Evolutionary conservation across 352 stramenopile species (phyloP), one percentile per base, ranked within the genome.

Genomic region (Globisporangium canariense): DNA sequence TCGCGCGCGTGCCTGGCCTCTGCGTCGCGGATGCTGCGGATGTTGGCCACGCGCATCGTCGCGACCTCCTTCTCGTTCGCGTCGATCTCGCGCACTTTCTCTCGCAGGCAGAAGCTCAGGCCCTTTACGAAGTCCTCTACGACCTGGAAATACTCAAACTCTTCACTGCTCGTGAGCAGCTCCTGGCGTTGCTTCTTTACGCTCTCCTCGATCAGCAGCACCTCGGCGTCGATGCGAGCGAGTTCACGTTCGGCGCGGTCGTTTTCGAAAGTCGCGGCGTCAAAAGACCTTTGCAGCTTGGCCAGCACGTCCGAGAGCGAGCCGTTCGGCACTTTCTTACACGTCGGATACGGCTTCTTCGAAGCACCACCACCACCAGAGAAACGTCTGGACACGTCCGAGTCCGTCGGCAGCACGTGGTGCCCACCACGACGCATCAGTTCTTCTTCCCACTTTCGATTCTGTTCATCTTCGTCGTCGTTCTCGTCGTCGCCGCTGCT

Each of bases 141-240:
- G 18, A 84, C 75, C 50, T 90, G 82, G 43, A 91, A 91, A 57
- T 88, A 91, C 52, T 93, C 84, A 63, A 86, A 90, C 70, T 90
- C 69, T 66, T 91, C 78, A 20, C 81, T 90, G 51, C 71, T 79
- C 3, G 69, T 65, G 3, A 83, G 57, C 6, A 88, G 72, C 28
- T 90, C 77, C 60, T 88, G 66, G 7, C 64, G 56, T 52, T 93
- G 78, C 32, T 81, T 40, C 28, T 69, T 55, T 3, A 84, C 30
- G 28, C 70, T 78, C 16, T 77, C 67, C 30, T 89, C 64, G 4
- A 88, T 69, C 10, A 86, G 62, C 36, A 68, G 57, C 3, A 64
- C 63, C 41, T 93, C 84, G 6, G 78, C 73, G 45, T 86, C 76
- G 3, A 90, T 64, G n/a, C 79, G 68, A 25, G 71, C 74, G 8